A percentile compares a stretch with the other conserved stretches of the same genome.
Evolutionary conservation across 768 basidiomycete genomes (phyloP).

Genomic region (Mycena belliarum): DNA sequence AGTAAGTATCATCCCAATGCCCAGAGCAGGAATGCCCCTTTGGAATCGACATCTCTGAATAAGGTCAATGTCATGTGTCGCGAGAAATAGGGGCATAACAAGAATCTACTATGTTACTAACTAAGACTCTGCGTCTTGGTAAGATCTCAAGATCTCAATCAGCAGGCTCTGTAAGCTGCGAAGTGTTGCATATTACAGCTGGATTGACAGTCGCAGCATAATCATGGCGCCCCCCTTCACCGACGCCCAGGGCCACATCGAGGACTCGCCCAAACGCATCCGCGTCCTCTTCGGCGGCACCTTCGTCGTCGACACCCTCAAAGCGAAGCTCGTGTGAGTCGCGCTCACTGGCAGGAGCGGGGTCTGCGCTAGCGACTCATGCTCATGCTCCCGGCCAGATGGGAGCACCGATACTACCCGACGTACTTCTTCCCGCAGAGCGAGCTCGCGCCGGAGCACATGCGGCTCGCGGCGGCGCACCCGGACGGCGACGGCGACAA

Average conservation of each 20-base stretch:
- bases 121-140: no score
- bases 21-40: no score
- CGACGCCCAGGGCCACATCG: constrained; percentile 36
- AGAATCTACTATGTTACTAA: no score
- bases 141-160: no score
- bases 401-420: constrained; percentile 57
- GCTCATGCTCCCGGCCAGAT: constrained; percentile 40
- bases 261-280: constrained; percentile 50
- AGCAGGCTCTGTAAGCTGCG: no score
- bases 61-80: no score
- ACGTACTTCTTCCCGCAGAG: constrained; percentile 51
- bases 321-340: constrained; percentile 61
- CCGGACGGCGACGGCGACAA: constrained; percentile 34
- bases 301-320: constrained; percentile 55
- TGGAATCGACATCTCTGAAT: no score
- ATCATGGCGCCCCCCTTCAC: constrained; percentile 12
- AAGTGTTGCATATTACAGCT: no score
- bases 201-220: no score
- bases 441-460: constrained; percentile 45
- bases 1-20: no score
- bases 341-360: background rate
- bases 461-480: constrained; percentile 34
- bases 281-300: constrained; percentile 53
- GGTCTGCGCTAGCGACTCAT: background rate
- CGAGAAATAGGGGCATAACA: no score